Conservation (phyloP, 2,329 filamentous ascomycete species). For the Claviceps africana region DNA sequence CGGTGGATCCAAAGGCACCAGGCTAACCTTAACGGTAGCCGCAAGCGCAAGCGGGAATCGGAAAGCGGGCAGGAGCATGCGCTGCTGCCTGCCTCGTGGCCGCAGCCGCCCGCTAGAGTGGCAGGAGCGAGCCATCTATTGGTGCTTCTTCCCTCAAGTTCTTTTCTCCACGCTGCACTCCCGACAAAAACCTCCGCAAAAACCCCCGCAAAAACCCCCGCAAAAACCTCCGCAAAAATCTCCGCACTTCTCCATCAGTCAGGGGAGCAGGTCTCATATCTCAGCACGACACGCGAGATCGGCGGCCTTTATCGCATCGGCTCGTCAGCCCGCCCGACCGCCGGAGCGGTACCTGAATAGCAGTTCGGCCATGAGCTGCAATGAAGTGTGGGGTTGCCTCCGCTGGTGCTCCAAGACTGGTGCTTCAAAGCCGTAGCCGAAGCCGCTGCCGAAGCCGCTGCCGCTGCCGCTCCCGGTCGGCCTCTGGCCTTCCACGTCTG, state of each 20-base stretch:
- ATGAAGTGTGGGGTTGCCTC: background rate
- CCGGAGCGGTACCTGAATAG: background rate
- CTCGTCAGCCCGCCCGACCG: background rate
- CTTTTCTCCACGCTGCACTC: background rate
- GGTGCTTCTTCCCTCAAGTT: background rate
- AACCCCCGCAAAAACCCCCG: no score
- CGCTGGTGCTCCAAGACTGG: background rate
- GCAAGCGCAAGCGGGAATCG: slow-evolving; percentile 1
- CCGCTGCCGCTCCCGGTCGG: background rate
- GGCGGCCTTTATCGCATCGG: background rate
- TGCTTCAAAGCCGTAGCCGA: no score
- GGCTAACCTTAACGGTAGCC: background rate
- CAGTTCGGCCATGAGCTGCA: background rate
- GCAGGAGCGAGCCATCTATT: background rate
- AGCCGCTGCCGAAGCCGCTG: background rate
- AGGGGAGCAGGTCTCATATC: background rate
- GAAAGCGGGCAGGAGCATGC: slow-evolving; percentile 1
- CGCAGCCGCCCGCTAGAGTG: background rate
- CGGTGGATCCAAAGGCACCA: background rate
- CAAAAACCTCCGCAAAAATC: no score
- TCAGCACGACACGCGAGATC: background rate
- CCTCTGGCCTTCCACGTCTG: background rate
- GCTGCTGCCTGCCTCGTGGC: slow-evolving; percentile 1
- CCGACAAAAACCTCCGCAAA: background rate
- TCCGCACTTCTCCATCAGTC: background rate